phyloP scores from a whole-genome alignment of 495 filamentous ascomycete genomes.

The Hypoxylon subgilvum region DNA sequence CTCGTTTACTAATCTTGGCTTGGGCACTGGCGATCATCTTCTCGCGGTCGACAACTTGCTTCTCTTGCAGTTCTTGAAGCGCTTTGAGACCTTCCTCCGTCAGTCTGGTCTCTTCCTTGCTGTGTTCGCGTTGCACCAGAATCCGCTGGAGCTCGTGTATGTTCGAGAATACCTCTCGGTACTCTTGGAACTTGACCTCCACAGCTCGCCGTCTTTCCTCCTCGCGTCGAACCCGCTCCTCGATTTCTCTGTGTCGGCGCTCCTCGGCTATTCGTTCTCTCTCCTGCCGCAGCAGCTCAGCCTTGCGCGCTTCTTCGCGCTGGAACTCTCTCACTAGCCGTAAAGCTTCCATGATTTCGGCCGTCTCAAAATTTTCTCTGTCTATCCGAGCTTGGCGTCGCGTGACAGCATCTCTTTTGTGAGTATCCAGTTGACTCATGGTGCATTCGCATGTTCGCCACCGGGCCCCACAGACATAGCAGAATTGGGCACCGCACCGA shows the following conservation, averaged over 20 bases:
- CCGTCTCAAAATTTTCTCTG: slow-evolving; percentile 38
- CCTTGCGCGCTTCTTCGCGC: slow-evolving; percentile 43
- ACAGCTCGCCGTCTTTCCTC: slow-evolving; percentile 35
- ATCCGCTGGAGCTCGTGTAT: slow-evolving; percentile 37
- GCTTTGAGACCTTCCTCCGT: background rate
- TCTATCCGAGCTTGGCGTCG: slow-evolving; percentile 31
- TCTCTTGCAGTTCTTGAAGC: slow-evolving; percentile 21
- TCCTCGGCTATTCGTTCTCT: slow-evolving; percentile 36
- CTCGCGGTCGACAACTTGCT: slow-evolving; percentile 35
- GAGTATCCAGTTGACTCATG: slow-evolving; percentile 36
- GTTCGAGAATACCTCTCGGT: slow-evolving; percentile 29
- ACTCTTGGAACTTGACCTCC: slow-evolving; percentile 34
- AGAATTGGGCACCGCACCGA: slow-evolving; percentile 57
- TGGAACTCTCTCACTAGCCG: slow-evolving; percentile 46
- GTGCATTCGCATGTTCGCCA: slow-evolving; percentile 49
- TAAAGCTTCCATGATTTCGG: slow-evolving; percentile 41
- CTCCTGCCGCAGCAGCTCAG: slow-evolving; percentile 41
- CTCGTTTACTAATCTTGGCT: slow-evolving; percentile 23
- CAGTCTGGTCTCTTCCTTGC: slow-evolving; percentile 14
- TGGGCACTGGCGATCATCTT: slow-evolving; percentile 14
- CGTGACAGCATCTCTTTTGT: slow-evolving; percentile 32
- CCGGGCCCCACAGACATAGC: slow-evolving; percentile 54
- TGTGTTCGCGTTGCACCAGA: slow-evolving; percentile 25
- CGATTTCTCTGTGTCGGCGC: slow-evolving; percentile 22
- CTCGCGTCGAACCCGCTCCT: slow-evolving; percentile 41